Conservation (phyloP, 2,329 filamentous ascomycete genomes). For the Karstenula rhodostoma region DNA sequence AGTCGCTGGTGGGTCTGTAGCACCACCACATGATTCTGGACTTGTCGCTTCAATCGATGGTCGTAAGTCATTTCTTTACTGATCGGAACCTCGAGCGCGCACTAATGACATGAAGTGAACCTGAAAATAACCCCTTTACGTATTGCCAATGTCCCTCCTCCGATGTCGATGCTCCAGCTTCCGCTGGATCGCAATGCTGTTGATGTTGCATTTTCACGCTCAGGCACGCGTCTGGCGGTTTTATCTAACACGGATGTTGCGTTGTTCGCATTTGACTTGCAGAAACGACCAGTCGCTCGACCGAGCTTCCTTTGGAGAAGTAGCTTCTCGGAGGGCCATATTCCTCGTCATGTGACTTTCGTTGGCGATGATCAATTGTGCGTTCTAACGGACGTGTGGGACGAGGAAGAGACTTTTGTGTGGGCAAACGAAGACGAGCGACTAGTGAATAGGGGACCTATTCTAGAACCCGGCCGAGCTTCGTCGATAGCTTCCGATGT, state of each 20-base stretch:
- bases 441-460: conserved; percentile 31
- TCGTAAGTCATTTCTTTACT: conserved; percentile 51
- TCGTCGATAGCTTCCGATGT: conserved; percentile 36
- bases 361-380: conserved; percentile 48
- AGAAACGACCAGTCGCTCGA: conserved; percentile 59
- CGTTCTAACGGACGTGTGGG: conserved; percentile 45
- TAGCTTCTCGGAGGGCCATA: conserved; percentile 23
- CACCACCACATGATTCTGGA: conserved; percentile 78
- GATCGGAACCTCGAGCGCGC: conserved; percentile 19
- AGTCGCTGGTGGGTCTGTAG: conserved; percentile 72
- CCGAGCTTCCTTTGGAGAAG: conserved; percentile 54
- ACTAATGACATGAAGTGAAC: conserved; percentile 50
- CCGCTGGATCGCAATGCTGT: conserved; percentile 67
- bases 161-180: conserved; percentile 86
- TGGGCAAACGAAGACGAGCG: conserved; percentile 36
- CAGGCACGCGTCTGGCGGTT: conserved; percentile 66
- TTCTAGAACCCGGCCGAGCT: conserved; percentile 31
- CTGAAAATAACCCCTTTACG: conserved; percentile 88
- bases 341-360: conserved; percentile 59
- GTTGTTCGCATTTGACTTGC: conserved; percentile 73
- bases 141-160: conserved; percentile 85
- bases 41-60: conserved; percentile 87
- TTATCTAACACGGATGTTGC: conserved; percentile 73
- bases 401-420: conserved; percentile 38
- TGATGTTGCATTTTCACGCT: conserved; percentile 74